Percentiles rank a stretch among this genome's conserved stretches.
Conservation (phyloP, 495 filamentous ascomycete genomes). For the Physcia stellaris region DNA sequence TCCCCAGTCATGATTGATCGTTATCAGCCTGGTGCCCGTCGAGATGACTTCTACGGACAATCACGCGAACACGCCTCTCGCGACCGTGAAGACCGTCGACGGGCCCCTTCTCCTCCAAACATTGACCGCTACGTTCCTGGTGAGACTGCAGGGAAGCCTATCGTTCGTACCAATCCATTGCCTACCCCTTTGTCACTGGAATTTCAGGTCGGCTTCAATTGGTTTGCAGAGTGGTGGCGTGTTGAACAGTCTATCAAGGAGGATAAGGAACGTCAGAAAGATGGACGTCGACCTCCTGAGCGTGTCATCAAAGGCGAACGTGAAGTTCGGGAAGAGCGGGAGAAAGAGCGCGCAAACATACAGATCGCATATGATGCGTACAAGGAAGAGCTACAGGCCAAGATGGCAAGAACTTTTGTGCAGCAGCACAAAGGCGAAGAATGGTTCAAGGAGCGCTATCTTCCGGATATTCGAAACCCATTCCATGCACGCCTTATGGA, state of each 20-base stretch:
- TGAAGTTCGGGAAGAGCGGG: slow-evolving; percentile 72
- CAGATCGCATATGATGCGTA: slow-evolving; percentile 87
- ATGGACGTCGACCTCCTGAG: slow-evolving; percentile 55
- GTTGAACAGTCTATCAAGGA: slow-evolving; percentile 74
- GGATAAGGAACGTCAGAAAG: slow-evolving; percentile 64
- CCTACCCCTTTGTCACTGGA: slow-evolving; percentile 73
- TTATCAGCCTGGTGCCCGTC: slow-evolving; percentile 52
- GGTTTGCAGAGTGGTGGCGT: slow-evolving; percentile 95
- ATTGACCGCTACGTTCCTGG: slow-evolving; percentile 96
- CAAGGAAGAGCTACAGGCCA: slow-evolving; percentile 84
- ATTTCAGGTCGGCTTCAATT: slow-evolving; percentile 91
- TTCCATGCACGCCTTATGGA: slow-evolving; percentile 57
- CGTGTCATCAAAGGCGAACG: slow-evolving; percentile 54
- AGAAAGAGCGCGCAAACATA: slow-evolving; percentile 78
- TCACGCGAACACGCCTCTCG: slow-evolving; percentile 57
- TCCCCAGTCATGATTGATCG: slow-evolving; percentile 59
- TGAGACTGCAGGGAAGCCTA: slow-evolving; percentile 47
- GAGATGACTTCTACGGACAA: slow-evolving; percentile 36
- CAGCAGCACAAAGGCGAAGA: slow-evolving; percentile 82
- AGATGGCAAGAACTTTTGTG: slow-evolving; percentile 81
- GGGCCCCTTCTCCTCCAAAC: slow-evolving; percentile 45
- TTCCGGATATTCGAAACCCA: slow-evolving; percentile 59
- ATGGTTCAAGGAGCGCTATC: slow-evolving; percentile 95
- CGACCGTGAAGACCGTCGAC: slow-evolving; percentile 55
- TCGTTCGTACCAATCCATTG: slow-evolving; percentile 55